Evolutionary conservation across 2,329 filamentous ascomycete species (phyloP).

Genomic region (Sphaerulina vaccinii): DNA sequence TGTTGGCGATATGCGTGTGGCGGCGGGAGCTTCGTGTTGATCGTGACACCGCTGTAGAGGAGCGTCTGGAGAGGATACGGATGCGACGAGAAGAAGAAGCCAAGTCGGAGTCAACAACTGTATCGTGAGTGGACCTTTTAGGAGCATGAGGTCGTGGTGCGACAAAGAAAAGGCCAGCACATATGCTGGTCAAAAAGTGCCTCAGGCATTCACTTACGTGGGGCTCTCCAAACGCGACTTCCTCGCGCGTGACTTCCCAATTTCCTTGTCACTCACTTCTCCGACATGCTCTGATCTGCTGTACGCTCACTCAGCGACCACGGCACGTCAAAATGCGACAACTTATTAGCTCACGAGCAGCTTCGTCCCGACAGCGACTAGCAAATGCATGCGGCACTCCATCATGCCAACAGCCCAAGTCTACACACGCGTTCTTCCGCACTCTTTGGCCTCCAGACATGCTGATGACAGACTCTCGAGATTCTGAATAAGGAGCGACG

Average conservation of each 20-base stretch:
- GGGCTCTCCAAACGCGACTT: neutral
- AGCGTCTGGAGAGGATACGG: constrained; percentile 31
- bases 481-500: too few relatives aligned
- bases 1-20: constrained; percentile 36
- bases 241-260: too few relatives aligned
- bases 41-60: constrained; percentile 27
- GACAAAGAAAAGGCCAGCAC: neutral
- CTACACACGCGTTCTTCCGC: too few relatives aligned
- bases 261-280: neutral
- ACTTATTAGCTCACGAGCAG: too few relatives aligned
- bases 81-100: constrained; percentile 15
- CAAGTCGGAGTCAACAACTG: constrained; percentile 14
- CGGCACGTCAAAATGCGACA: too few relatives aligned
- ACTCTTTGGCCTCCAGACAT: too few relatives aligned
- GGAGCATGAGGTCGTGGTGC: neutral
- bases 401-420: too few relatives aligned
- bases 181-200: neutral
- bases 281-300: too few relatives aligned
- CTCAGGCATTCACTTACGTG: neutral
- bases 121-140: constrained; percentile 8
- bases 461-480: neutral
- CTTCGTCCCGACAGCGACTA: too few relatives aligned
- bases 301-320: too few relatives aligned
- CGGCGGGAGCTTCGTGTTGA: constrained; percentile 32
- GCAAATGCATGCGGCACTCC: too few relatives aligned